Evolutionary conservation across 768 basidiomycete genomes (phyloP).

Genomic region (Collybia mongolica): DNA sequence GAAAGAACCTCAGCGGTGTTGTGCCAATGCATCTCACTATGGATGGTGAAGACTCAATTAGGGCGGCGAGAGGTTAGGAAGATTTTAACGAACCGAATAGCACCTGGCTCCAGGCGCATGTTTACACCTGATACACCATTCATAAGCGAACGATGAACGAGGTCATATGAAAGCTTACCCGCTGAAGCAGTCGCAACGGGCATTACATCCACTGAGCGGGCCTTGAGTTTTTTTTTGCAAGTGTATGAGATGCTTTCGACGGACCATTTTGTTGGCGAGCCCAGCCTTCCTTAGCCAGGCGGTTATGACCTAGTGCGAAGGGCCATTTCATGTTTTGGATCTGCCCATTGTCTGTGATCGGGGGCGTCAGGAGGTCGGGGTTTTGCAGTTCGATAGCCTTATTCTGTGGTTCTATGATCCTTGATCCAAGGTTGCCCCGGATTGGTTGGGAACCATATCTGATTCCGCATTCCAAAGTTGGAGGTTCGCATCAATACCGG

Average conservation of each 20-base stretch:
- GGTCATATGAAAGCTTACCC: conserved; percentile 16
- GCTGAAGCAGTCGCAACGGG: conserved; percentile 44
- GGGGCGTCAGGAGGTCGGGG: conserved; percentile 56
- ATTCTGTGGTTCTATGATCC: conserved; percentile 59
- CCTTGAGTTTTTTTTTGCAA: background rate
- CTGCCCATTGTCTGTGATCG: conserved; percentile 57
- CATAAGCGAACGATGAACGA: background rate
- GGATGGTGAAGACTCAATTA: conserved; percentile 10
- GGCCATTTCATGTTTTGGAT: conserved; percentile 67
- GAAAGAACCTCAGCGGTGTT: conserved; percentile 39
- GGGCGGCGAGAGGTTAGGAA: background rate
- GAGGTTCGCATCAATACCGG: conserved; percentile 4
- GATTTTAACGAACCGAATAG: conserved; percentile 36
- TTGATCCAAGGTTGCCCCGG: conserved; percentile 41
- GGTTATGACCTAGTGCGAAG: conserved; percentile 58
- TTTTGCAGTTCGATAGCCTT: conserved; percentile 54
- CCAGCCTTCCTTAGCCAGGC: conserved; percentile 64
- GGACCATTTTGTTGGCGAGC: conserved; percentile 59
- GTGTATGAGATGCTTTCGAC: conserved; percentile 11
- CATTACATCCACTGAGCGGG: conserved; percentile 37
- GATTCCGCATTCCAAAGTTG: conserved; percentile 6
- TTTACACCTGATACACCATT: conserved; percentile 40
- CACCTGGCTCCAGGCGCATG: conserved; percentile 55
- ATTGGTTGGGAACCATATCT: conserved; percentile 29
- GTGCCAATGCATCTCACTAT: conserved; percentile 58